phyloP scores from a whole-genome alignment of 441 rosid species.

The Arabidopsis hybrid region DNA sequence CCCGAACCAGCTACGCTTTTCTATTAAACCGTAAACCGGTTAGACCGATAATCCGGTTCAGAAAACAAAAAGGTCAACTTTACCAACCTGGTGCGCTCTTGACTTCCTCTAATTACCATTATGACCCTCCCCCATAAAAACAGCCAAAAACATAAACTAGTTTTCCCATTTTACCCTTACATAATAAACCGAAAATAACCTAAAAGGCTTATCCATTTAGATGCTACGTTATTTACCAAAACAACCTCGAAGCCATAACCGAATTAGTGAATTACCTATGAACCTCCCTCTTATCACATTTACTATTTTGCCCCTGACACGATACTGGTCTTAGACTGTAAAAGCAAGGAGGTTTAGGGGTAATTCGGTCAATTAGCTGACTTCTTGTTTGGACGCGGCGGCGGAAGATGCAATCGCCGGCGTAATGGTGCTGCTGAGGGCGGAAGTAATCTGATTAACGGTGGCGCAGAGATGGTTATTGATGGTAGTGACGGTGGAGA shows the following conservation, averaged over 20 bases:
- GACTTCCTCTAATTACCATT: slow-evolving; percentile 57
- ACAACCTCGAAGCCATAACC: slow-evolving; percentile 21
- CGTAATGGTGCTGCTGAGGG: slow-evolving; percentile 46
- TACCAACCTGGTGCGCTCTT: slow-evolving; percentile 85
- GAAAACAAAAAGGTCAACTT: slow-evolving; percentile 41
- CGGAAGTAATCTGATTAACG: slow-evolving; percentile 71
- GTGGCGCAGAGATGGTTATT: slow-evolving; percentile 74
- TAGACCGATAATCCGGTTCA: slow-evolving; percentile 12
- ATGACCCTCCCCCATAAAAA: neutral
- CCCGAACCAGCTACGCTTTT: slow-evolving; percentile 92
- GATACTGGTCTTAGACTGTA: neutral
- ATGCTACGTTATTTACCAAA: slow-evolving; percentile 33
- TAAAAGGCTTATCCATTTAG: slow-evolving; percentile 41
- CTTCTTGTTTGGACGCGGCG: slow-evolving; percentile 44
- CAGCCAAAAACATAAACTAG: neutral
- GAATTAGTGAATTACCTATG: slow-evolving; percentile 54
- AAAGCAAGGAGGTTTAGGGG: slow-evolving; percentile 53
- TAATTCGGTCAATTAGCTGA: slow-evolving; percentile 42
- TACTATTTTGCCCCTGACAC: neutral
- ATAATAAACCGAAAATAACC: neutral
- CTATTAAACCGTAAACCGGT: slow-evolving; percentile 30
- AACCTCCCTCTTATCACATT: slow-evolving; percentile 47
- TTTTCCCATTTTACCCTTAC: slow-evolving; percentile 25
- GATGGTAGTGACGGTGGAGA: slow-evolving; percentile 71
- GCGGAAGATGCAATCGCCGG: slow-evolving; percentile 34